Percentiles rank a stretch among this genome's conserved stretches.
Evolutionary conservation across 176 grass and related monocot genomes (phyloP).

Genomic region (Oryza nivara): DNA sequence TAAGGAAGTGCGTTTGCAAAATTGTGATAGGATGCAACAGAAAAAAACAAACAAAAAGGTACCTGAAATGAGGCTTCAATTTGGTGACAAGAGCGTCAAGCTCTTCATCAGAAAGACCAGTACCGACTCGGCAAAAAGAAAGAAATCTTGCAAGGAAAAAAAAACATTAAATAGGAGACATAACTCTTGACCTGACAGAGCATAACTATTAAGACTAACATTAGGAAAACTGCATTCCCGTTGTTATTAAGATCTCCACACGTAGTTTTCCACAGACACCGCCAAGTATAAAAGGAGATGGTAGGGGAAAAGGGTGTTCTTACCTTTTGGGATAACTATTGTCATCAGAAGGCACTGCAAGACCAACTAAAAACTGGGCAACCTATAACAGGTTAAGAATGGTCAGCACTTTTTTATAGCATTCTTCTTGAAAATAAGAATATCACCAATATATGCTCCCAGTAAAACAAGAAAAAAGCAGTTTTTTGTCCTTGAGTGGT

Average conservation of each 20-base stretch:
- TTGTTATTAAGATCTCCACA: conserved; percentile 7
- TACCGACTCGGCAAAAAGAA: conserved; percentile 93
- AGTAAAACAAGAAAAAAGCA: conserved; percentile 21
- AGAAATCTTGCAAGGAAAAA: conserved; percentile 71
- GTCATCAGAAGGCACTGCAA: conserved; percentile 82
- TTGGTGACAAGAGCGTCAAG: conserved; percentile 72
- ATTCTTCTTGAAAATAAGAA: conserved; percentile 35
- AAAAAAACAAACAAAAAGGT: conserved; percentile 40
- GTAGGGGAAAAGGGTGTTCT: conserved; percentile 19
- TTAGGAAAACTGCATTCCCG: background rate
- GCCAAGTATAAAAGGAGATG: conserved; percentile 27
- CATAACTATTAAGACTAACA: conserved; percentile 14
- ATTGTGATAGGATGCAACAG: conserved; percentile 36
- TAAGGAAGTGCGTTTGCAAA: background rate
- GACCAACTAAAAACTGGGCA: conserved; percentile 94
- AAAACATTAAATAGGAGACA: conserved; percentile 26
- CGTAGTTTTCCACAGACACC: conserved; percentile 19
- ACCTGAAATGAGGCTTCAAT: conserved; percentile 95
- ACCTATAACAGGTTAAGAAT: conserved; percentile 61
- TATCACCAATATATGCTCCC: background rate
- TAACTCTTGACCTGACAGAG: conserved; percentile 2
- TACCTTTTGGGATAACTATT: conserved; percentile 84
- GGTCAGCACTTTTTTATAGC: conserved; percentile 17
- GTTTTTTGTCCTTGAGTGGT: background rate
- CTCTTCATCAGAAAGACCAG: conserved; percentile 81